These are phyloP conservation scores for Posidonia australis DNA, from an alignment of 106 monocot species.

Conservation along the genomic window DNA sequence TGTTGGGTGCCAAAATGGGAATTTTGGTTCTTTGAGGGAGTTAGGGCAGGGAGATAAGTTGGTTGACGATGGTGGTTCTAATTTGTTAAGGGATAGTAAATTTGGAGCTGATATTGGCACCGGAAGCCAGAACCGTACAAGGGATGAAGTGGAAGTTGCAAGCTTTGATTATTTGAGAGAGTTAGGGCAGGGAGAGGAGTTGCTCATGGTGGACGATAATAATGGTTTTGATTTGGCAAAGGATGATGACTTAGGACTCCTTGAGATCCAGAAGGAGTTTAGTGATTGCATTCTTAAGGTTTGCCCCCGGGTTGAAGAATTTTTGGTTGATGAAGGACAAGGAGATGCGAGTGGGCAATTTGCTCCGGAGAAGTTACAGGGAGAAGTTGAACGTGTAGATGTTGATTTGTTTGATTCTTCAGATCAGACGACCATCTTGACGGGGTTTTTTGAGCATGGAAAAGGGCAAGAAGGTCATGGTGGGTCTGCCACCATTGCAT, in stretches of 20 bases:
- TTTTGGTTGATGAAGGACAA: too few relatives aligned
- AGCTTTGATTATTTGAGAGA: background rate
- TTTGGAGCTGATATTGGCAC: background rate
- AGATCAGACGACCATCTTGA: background rate
- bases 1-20: background rate
- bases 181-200: background rate
- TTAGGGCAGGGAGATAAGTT: background rate
- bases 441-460: background rate
- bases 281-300: slow-evolving; percentile 8
- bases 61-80: background rate
- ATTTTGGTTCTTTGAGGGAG: background rate
- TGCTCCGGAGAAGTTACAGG: background rate
- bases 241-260: background rate
- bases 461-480: background rate
- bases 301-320: background rate
- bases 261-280: slow-evolving; percentile 1
- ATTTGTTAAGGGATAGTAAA: background rate
- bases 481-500: background rate
- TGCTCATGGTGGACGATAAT: background rate
- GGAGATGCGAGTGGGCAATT: background rate
- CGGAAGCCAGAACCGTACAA: background rate
- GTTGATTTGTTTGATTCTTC: background rate
- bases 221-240: background rate
- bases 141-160: background rate
- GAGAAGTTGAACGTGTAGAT: background rate